Evolutionary conservation across 1,284 basidiomycete genomes (phyloP), one percentile per base, ranked within the genome.

Genomic region (Prillingera fragicola): DNA sequence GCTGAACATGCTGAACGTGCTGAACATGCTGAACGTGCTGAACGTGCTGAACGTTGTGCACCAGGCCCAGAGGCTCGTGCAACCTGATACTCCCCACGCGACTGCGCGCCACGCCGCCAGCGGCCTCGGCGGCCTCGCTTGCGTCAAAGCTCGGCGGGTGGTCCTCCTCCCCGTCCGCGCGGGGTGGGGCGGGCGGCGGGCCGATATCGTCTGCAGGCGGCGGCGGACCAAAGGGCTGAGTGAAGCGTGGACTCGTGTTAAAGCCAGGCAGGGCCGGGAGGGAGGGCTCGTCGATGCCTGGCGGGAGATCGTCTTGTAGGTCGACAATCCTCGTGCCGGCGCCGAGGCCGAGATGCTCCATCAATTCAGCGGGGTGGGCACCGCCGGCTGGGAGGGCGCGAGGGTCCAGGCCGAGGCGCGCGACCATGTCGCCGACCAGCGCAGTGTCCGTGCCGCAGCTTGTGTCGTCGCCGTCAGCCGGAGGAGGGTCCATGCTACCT

Each of bases 241-340:
- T 24, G 4, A 38, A 17, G 17, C 12, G 28, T 21, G 18, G n/a
- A 7, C n/a, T 13, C 38, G 33, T 33, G 45, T 35, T 43, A 28
- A 62, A 62, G 14, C 58, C 57, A 0, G 66, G 66, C 12, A 72
- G 50, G 8, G 66, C 67, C 9, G 70, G 70, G n/a, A 72, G 57
- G 9, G 67, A 69, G 12, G 70, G 70, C 49, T 72, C 70, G 50
- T 72, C 70, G 25, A 72, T 70, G 3, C 69, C 67, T 3, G 70
- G 70, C 35, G 70, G 70, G 22, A 72, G 59, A 44, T 72, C 70
- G 44, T 69, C 70, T 54, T 70, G 66, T 13, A 70, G 52, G 49
- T 72, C 70, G 14, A 72, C 61, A 8, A 72, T 62, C 31, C 70
- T 48, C 13, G 66, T 65, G 8, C 68, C 68, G 37, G 67, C 66